Conservation (phyloP, 1,284 basidiomycete species). For the Trichosporon sp. region DNA sequence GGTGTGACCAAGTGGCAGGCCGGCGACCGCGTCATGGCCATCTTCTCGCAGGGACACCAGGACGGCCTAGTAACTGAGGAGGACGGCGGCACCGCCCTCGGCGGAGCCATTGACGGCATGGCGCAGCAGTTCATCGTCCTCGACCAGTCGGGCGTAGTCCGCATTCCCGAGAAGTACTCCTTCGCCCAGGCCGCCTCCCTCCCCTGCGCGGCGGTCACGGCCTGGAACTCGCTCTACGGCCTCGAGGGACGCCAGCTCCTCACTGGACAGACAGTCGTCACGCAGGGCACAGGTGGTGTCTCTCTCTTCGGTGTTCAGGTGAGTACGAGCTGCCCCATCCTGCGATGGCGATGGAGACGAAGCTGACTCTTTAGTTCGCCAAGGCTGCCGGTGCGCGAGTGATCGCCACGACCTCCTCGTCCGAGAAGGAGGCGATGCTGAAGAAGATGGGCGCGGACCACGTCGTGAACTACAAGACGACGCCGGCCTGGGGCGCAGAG, state of each 20-base stretch:
- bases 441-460: slow-evolving; percentile 46
- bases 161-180: slow-evolving; percentile 46
- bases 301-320: slow-evolving; percentile 54
- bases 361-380: slow-evolving; percentile 48
- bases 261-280: slow-evolving; percentile 55
- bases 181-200: slow-evolving; percentile 55
- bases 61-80: slow-evolving; percentile 2
- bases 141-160: slow-evolving; percentile 43
- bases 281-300: slow-evolving; percentile 57
- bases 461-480: slow-evolving; percentile 40
- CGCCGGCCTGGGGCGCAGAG: slow-evolving; percentile 46
- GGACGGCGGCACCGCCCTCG: slow-evolving; percentile 56
- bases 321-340: slow-evolving; percentile 12
- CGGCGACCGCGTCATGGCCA: slow-evolving; percentile 63
- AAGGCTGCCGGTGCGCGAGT: slow-evolving; percentile 51
- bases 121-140: slow-evolving; percentile 63
- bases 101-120: slow-evolving; percentile 63
- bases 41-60: slow-evolving; percentile 55
- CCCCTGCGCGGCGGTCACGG: slow-evolving; percentile 55
- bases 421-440: slow-evolving; percentile 49
- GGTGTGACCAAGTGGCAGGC: slow-evolving; percentile 61
- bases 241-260: slow-evolving; percentile 40
- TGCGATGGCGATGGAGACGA: no score
- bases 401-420: slow-evolving; percentile 53
- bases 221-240: slow-evolving; percentile 57